phyloP scores from a whole-genome alignment of 2,329 filamentous ascomycete genomes.

The Byssoonygena ceratinophila region DNA sequence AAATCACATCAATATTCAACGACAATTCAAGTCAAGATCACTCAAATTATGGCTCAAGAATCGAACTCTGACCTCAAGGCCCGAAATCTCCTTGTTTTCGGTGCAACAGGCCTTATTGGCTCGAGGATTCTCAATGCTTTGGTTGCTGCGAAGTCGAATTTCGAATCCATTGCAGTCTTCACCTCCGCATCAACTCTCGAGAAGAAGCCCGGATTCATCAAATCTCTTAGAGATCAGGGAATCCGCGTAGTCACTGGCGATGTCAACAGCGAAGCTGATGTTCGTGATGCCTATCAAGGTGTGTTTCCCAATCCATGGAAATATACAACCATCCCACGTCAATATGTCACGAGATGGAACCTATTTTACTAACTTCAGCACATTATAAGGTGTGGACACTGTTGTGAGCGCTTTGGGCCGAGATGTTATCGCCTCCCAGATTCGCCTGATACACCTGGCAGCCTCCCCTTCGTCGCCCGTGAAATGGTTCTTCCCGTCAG shows the following conservation, averaged over 20 bases:
- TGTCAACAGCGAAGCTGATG: slow-evolving; percentile 42
- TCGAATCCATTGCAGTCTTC: slow-evolving; percentile 46
- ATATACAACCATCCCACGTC: too few relatives aligned
- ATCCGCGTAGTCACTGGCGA: slow-evolving; percentile 49
- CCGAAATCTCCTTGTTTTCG: slow-evolving; percentile 43
- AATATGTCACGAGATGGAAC: too few relatives aligned
- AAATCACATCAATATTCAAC: not conserved
- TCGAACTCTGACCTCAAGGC: slow-evolving; percentile 14
- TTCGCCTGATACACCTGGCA: slow-evolving; percentile 51
- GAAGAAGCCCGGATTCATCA: slow-evolving; percentile 42
- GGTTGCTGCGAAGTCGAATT: slow-evolving; percentile 36
- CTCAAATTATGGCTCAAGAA: slow-evolving; percentile 2
- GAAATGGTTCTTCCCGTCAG: slow-evolving; percentile 56
- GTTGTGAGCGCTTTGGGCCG: slow-evolving; percentile 56
- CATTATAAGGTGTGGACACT: slow-evolving; percentile 46
- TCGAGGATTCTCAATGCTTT: slow-evolving; percentile 44
- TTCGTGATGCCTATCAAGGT: slow-evolving; percentile 48
- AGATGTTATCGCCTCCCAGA: slow-evolving; percentile 50
- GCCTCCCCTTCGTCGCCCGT: slow-evolving; percentile 42
- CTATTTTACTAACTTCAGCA: too few relatives aligned
- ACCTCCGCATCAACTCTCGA: slow-evolving; percentile 46
- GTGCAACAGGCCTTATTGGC: slow-evolving; percentile 45
- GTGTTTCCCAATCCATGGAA: too few relatives aligned
- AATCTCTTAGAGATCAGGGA: slow-evolving; percentile 37
- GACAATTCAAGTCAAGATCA: not conserved